Conservation (phyloP, 306 rosid genomes). For the Potentilla sterilis region DNA sequence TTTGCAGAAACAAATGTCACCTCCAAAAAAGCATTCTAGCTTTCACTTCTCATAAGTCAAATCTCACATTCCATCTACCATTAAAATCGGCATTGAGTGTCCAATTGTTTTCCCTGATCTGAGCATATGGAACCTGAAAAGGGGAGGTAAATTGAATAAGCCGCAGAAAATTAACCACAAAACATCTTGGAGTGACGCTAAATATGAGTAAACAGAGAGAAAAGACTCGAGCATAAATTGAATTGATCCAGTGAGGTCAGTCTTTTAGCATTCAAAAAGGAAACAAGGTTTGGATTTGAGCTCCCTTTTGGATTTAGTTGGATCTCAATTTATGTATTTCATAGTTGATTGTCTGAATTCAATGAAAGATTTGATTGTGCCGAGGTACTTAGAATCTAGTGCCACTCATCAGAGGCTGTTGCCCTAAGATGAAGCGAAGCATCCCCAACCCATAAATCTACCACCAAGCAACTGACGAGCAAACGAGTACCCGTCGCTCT, state of each 20-base stretch:
- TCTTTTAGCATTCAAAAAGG: not conserved
- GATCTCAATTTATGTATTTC: not conserved
- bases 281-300: not conserved
- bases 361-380: not conserved
- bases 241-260: not conserved
- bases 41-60: conserved; percentile 55
- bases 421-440: not conserved
- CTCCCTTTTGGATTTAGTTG: not conserved
- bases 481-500: not conserved
- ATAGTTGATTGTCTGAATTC: not conserved
- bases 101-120: conserved; percentile 98
- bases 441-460: not conserved
- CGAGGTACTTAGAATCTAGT: not conserved
- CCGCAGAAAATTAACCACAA: not conserved
- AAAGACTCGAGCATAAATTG: not conserved
- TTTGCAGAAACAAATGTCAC: conserved; percentile 19
- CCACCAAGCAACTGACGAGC: not conserved
- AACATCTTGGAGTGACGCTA: not conserved
- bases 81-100: conserved; percentile 68
- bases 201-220: not conserved
- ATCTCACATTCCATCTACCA: conserved; percentile 92
- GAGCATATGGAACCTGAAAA: conserved; percentile 84
- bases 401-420: not conserved
- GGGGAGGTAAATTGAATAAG: conserved; percentile 10
- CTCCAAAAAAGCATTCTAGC: conserved; percentile 26